These are phyloP conservation scores for Gnaphalium uliginosum DNA, from an alignment of 129 eudicot species.

Conservation along the genomic window DNA sequence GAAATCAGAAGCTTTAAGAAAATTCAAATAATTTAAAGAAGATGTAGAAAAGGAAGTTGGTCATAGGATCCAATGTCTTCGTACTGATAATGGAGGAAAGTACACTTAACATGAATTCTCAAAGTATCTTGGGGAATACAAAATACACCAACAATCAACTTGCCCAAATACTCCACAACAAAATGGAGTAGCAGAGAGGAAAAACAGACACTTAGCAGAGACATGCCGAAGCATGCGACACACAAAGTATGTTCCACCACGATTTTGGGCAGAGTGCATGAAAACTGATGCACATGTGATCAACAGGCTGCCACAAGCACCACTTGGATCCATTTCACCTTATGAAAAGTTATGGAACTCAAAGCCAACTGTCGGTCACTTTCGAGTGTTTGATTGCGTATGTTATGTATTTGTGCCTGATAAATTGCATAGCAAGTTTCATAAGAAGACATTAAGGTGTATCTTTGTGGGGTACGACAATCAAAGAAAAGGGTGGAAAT, in stretches of 20 bases:
- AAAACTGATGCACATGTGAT: too few relatives aligned
- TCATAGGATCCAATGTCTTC: not conserved
- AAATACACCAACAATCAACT: not conserved
- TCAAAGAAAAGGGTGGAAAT: too few relatives aligned
- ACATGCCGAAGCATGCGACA: not conserved
- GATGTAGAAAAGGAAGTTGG: not conserved
- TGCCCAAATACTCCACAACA: not conserved
- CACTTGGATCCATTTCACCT: too few relatives aligned
- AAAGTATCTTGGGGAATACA: not conserved
- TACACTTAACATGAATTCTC: not conserved
- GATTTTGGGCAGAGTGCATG: too few relatives aligned
- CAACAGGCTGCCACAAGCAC: too few relatives aligned
- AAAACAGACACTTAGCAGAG: not conserved
- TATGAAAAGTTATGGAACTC: too few relatives aligned
- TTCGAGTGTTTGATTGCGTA: too few relatives aligned
- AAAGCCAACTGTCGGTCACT: too few relatives aligned
- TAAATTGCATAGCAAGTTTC: too few relatives aligned
- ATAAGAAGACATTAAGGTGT: too few relatives aligned
- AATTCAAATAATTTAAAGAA: not conserved
- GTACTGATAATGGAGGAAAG: not conserved
- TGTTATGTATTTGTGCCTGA: too few relatives aligned
- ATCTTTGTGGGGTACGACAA: too few relatives aligned
- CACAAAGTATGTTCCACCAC: not conserved
- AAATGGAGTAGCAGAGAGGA: not conserved
- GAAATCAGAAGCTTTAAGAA: not conserved